Evolutionary conservation across 2,329 filamentous ascomycete species (phyloP).

Genomic region (Biscogniauxia marginata): DNA sequence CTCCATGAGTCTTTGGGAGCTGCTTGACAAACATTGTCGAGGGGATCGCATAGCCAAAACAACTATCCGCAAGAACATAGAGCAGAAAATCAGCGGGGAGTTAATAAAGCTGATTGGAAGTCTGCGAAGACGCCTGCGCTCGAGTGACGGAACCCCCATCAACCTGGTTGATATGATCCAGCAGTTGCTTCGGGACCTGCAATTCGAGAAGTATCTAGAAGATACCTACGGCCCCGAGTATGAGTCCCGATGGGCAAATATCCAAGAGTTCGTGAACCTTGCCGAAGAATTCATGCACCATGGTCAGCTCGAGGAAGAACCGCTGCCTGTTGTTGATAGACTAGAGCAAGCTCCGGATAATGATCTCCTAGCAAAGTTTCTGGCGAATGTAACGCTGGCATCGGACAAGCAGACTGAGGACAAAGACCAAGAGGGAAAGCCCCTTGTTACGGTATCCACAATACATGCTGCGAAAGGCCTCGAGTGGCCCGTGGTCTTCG

Average conservation of each 20-base stretch:
- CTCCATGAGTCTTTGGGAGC: slow-evolving; percentile 70
- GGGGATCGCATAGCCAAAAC: slow-evolving; percentile 48
- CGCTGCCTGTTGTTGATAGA: slow-evolving; percentile 67
- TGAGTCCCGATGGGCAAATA: slow-evolving; percentile 81
- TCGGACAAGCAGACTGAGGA: slow-evolving; percentile 70
- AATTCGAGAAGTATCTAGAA: slow-evolving; percentile 72
- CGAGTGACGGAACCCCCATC: slow-evolving; percentile 29
- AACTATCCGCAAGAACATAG: slow-evolving; percentile 49
- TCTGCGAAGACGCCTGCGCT: slow-evolving; percentile 33
- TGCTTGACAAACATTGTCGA: slow-evolving; percentile 59
- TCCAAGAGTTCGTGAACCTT: slow-evolving; percentile 82
- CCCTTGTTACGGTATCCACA: slow-evolving; percentile 84
- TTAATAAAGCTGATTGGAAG: slow-evolving; percentile 45
- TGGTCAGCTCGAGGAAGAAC: slow-evolving; percentile 49
- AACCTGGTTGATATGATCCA: slow-evolving; percentile 50
- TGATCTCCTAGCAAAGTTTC: slow-evolving; percentile 67
- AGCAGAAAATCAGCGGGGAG: slow-evolving; percentile 52
- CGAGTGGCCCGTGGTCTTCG: slow-evolving; percentile 94
- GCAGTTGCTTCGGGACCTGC: slow-evolving; percentile 60
- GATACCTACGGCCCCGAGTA: slow-evolving; percentile 65
- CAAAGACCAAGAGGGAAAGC: slow-evolving; percentile 52
- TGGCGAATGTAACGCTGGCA: slow-evolving; percentile 88
- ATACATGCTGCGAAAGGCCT: slow-evolving; percentile 95
- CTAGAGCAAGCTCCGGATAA: slow-evolving; percentile 67
- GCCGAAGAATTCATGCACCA: slow-evolving; percentile 66